phyloP scores from a whole-genome alignment of 2,329 filamentous ascomycete species.

The Verticillium longisporum region DNA sequence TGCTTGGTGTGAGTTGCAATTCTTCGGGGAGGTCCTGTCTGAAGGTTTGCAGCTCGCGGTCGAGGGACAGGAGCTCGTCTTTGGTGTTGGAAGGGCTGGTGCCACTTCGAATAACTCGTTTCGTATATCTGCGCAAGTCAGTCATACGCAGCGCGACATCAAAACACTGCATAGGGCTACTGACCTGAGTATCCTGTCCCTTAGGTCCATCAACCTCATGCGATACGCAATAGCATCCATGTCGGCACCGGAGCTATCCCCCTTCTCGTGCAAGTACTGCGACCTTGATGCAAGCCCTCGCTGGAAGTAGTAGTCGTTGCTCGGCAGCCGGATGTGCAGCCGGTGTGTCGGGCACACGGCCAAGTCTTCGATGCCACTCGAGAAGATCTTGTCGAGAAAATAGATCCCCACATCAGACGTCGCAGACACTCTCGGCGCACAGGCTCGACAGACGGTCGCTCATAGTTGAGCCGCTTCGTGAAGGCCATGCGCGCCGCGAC shows the following conservation, averaged over 20 bases:
- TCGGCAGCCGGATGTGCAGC: conserved; percentile 17
- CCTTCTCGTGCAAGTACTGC: conserved; percentile 5
- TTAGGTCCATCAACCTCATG: conserved; percentile 14
- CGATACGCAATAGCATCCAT: conserved; percentile 14
- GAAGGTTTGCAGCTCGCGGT: conserved; percentile 13
- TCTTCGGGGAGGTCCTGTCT: conserved; percentile 13
- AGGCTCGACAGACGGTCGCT: conserved; percentile 9
- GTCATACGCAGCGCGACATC: not conserved
- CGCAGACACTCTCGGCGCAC: conserved; percentile 16
- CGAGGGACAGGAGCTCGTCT: conserved; percentile 6
- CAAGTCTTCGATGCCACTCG: conserved; percentile 19
- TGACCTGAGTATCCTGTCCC: conserved; percentile 13
- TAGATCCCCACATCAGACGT: conserved; percentile 20
- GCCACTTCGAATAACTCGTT: not conserved
- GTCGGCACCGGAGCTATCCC: not conserved
- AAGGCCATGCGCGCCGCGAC: conserved; percentile 18
- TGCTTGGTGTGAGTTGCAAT: conserved; percentile 7
- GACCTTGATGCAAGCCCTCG: conserved; percentile 14
- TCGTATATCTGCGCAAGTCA: not conserved
- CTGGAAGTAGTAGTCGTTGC: conserved; percentile 17
- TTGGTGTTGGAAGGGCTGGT: conserved; percentile 11
- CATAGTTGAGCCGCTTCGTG: conserved; percentile 18
- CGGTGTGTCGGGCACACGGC: conserved; percentile 15
- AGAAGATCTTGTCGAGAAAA: conserved; percentile 15
- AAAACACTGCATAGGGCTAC: not conserved